These are phyloP conservation scores for Ramaria rubella DNA, from an alignment of 768 basidiomycete species.

Conservation along the genomic window DNA sequence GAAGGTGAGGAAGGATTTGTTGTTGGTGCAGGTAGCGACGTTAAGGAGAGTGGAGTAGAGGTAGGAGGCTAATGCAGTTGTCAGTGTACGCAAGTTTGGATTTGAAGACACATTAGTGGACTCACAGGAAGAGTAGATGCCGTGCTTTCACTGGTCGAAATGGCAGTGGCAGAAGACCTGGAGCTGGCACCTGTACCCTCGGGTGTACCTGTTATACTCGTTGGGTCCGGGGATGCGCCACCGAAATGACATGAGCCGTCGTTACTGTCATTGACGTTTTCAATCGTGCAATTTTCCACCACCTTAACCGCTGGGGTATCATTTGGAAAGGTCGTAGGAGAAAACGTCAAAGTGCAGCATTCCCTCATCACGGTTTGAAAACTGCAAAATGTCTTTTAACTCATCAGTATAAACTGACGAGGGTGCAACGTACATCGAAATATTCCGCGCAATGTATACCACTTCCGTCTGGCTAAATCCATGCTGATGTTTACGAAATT, in stretches of 20 bases:
- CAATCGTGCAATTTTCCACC: neutral
- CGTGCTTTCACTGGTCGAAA: neutral
- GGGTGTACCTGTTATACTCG: neutral
- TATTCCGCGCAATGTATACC: neutral
- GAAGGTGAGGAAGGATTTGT: neutral
- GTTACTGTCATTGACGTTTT: neutral
- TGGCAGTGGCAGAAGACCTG: neutral
- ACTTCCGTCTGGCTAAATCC: neutral
- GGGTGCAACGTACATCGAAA: neutral
- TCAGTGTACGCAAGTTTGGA: neutral
- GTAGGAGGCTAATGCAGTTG: neutral
- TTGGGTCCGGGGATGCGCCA: neutral
- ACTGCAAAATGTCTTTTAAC: neutral
- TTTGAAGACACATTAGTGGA: neutral
- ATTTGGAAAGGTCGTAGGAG: neutral
- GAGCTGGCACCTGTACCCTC: neutral
- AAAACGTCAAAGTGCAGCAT: slow-evolving; percentile 6
- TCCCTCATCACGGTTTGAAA: neutral
- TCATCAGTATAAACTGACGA: neutral
- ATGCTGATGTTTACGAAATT: neutral
- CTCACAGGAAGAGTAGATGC: neutral
- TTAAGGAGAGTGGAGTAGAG: neutral
- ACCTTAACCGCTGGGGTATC: neutral
- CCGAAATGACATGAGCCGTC: neutral
- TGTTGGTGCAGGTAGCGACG: neutral